Base-by-base conservation (phyloP, 768 basidiomycete genomes). In the Boletus insuetus region DNA sequence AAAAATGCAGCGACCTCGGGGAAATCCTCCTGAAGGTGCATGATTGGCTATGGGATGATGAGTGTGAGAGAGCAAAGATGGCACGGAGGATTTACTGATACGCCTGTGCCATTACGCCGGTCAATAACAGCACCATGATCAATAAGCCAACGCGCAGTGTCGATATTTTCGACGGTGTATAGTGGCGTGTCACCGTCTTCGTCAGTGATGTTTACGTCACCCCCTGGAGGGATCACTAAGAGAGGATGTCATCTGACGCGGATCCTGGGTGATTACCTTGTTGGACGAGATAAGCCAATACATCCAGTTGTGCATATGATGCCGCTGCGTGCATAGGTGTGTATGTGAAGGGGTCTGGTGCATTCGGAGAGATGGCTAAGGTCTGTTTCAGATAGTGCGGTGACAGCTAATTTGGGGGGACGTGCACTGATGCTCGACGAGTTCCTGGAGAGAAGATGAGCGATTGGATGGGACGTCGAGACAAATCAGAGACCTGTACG, bases 241-340 rank as follows among this genome's bases (percentile, higher is more conserved):
- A 17, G 22, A 17, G 24, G 22, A 31, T 32, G 39, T 1, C 20
- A 24, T 39, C 20, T 40, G 26, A 29, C n/a, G 46, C 35, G 17
- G 32, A 62, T 61, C 59, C 37, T 3, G 39, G 42, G 3, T 20
- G 53, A 37, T 44, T 50, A 87, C 90, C 90, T 68, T 77, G 78
- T 14, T 84, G 82, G 53, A 94, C 75, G 53, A 97, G 83, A 73
- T 92, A 96, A 14, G 84, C 78, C 34, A 97, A 75, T 40, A 94
- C 69, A 45, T 86, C 73, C 10, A 89, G 68, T 31, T 94, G 94
- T 17, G 85, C 91, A 65, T 96, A 97, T 1, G 94, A 96, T 1
- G 94, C 94, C 14, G 94, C 94, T 17, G 94, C 94, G 72, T 97
- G 94, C 89, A 93, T 91, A 35, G 91, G 89, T 0, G 91, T 93